Percentiles rank a stretch among this genome's conserved stretches.
Conservation (phyloP, 441 rosid species). For the Populus trichocarpa region DNA sequence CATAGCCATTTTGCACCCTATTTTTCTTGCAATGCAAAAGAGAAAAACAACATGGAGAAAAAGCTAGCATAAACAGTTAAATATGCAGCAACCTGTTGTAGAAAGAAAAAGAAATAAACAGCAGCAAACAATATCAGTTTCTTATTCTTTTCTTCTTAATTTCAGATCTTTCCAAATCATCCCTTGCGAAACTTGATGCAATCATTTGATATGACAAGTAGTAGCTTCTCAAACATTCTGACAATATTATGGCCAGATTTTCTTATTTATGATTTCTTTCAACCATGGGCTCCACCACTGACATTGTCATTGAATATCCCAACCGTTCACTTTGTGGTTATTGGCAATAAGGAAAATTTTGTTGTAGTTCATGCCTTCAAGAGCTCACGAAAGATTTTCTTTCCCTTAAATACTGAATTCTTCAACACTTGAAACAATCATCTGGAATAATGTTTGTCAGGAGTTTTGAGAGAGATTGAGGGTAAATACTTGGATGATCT, state of each 20-base stretch:
- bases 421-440: conserved; percentile 15
- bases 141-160: not conserved
- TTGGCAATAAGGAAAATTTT: not conserved
- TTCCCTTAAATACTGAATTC: not conserved
- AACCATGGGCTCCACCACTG: conserved; percentile 30
- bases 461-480: conserved; percentile 27
- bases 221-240: conserved; percentile 10
- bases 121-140: not conserved
- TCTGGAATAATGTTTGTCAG: conserved; percentile 23
- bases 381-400: not conserved
- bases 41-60: no score
- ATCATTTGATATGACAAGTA: conserved; percentile 30
- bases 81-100: no score
- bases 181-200: conserved; percentile 30
- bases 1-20: no score
- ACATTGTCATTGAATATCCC: no score
- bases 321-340: conserved; percentile 9
- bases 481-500: conserved; percentile 29
- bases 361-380: not conserved
- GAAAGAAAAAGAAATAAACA: no score
- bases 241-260: conserved; percentile 21
- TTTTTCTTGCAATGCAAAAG: no score
- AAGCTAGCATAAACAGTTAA: no score
- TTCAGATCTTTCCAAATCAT: conserved; percentile 22
- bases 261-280: conserved; percentile 32